These are phyloP conservation scores for Chlorophyllum brunneum DNA, from an alignment of 768 basidiomycete genomes.

Conservation along the genomic window DNA sequence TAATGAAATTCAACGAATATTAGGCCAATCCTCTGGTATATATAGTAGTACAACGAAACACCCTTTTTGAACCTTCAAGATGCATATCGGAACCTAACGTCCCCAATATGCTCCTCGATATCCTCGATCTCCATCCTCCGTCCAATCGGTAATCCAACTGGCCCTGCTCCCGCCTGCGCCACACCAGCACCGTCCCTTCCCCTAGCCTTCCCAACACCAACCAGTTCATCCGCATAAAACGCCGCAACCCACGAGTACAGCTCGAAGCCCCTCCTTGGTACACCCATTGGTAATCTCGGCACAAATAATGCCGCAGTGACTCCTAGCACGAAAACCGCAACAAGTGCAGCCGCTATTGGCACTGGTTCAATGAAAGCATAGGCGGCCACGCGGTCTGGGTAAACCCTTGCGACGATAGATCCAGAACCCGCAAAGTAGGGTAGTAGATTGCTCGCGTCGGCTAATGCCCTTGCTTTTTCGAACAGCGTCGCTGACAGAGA, in stretches of 20 bases:
- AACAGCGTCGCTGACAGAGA: slow-evolving; percentile 29
- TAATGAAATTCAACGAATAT: neutral
- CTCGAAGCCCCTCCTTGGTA: slow-evolving; percentile 24
- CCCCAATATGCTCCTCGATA: slow-evolving; percentile 4
- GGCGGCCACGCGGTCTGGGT: slow-evolving; percentile 26
- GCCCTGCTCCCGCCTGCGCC: neutral
- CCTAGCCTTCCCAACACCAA: neutral
- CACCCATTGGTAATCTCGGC: slow-evolving; percentile 20
- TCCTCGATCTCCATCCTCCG: slow-evolving; percentile 11
- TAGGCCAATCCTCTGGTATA: too few species aligned
- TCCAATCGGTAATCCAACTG: slow-evolving; percentile 3
- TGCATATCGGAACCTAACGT: slow-evolving; percentile 8
- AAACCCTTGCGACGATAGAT: slow-evolving; percentile 30
- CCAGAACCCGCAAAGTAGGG: slow-evolving; percentile 39
- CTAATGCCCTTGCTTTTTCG: slow-evolving; percentile 29
- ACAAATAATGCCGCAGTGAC: slow-evolving; percentile 25
- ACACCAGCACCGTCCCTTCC: neutral
- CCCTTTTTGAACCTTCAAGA: neutral
- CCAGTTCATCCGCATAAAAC: slow-evolving; percentile 20
- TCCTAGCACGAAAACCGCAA: slow-evolving; percentile 25
- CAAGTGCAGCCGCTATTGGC: slow-evolving; percentile 22
- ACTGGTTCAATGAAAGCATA: slow-evolving; percentile 21
- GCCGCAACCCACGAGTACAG: slow-evolving; percentile 24
- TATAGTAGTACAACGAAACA: too few species aligned
- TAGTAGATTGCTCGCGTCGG: slow-evolving; percentile 36